phyloP scores from a whole-genome alignment of 1,139 yeast genomes.

The Saccharomycopsis phalli region DNA sequence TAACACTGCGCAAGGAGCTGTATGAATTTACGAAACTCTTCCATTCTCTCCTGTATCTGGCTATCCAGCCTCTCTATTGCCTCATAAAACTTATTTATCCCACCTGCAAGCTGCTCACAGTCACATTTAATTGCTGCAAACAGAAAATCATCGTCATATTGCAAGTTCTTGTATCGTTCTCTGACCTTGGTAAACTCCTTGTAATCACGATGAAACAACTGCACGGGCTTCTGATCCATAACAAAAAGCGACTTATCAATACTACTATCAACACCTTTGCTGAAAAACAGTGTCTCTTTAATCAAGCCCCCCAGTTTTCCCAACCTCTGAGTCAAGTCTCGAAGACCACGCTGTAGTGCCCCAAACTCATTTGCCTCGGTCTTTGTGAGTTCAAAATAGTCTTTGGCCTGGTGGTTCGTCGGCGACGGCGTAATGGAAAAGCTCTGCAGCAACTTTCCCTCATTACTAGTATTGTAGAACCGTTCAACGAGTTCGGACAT shows the following conservation, averaged over 20 bases:
- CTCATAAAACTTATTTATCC: not conserved
- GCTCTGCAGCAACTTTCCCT: not conserved
- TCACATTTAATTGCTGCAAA: not conserved
- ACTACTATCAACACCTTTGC: not conserved
- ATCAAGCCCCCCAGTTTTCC: too few species aligned
- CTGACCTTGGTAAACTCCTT: constrained; percentile 1
- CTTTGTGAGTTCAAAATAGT: not conserved
- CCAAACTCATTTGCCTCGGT: not conserved
- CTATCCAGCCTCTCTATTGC: not conserved
- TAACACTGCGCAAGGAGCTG: not conserved
- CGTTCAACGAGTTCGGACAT: constrained; percentile 9
- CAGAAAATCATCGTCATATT: not conserved
- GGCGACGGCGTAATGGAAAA: not conserved
- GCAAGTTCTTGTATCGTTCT: not conserved
- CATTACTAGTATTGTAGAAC: constrained; percentile 8
- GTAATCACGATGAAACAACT: constrained; percentile 2
- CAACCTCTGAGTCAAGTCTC: not conserved
- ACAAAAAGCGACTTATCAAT: not conserved
- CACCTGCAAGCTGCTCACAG: not conserved
- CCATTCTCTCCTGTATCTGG: not conserved
- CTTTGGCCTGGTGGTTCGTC: not conserved
- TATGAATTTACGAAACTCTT: not conserved
- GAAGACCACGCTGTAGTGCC: not conserved
- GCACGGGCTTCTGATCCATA: not conserved
- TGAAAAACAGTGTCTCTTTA: too few species aligned